These are phyloP conservation scores for Lentinula novae-zelandiae DNA, from an alignment of 1,284 basidiomycete genomes.

Conservation along the genomic window DNA sequence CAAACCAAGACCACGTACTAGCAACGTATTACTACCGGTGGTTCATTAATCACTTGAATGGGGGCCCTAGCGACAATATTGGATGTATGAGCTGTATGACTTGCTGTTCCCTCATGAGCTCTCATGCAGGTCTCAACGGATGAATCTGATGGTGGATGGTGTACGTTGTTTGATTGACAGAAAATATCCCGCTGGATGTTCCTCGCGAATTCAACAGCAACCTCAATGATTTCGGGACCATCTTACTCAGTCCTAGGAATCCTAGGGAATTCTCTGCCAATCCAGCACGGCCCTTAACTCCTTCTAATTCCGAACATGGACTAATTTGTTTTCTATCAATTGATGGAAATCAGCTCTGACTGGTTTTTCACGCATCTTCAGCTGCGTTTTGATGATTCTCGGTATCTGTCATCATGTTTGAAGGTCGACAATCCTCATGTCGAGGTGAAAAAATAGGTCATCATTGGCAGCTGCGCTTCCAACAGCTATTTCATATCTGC, in stretches of 20 bases:
- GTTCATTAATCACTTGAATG: not conserved
- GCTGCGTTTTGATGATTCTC: not conserved
- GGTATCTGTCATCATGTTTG: no score
- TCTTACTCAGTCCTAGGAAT: not conserved
- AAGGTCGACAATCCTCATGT: no score
- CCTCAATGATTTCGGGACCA: not conserved
- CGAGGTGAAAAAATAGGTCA: no score
- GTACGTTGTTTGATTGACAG: slow-evolving; percentile 5
- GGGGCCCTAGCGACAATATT: not conserved
- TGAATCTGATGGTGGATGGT: not conserved
- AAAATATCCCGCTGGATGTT: slow-evolving; percentile 4
- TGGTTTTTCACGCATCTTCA: not conserved
- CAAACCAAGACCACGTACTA: not conserved
- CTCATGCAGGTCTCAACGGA: not conserved
- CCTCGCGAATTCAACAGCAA: slow-evolving; percentile 2
- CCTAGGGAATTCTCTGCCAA: not conserved
- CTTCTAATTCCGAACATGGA: not conserved
- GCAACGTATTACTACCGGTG: not conserved
- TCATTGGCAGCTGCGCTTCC: not conserved
- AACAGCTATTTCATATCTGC: not conserved
- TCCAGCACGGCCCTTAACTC: not conserved
- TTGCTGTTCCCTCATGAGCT: no score
- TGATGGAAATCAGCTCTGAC: no score
- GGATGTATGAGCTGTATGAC: no score
- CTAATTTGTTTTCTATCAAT: no score